phyloP scores from a whole-genome alignment of 169 alveolate genomes.

The Eimeria necatrix region DNA sequence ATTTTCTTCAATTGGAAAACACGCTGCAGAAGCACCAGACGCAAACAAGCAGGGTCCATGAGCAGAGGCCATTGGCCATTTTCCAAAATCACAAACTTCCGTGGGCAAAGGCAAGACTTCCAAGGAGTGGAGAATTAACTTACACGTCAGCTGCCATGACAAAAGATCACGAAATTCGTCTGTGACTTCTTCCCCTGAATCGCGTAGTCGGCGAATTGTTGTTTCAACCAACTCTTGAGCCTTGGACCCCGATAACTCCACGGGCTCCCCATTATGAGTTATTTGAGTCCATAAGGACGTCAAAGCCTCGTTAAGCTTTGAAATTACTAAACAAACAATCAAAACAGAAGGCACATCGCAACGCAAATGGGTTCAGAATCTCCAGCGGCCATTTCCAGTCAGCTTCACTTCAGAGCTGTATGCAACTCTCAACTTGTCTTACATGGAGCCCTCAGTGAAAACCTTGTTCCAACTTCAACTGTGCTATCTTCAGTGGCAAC shows the following conservation, averaged over 20 bases:
- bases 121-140: not conserved
- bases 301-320: constrained; percentile 8
- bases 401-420: not conserved
- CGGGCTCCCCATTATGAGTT: constrained; percentile 5
- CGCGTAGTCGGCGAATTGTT: not conserved
- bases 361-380: not conserved
- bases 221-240: constrained; percentile 33
- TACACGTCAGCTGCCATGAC: constrained; percentile 47
- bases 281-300: constrained; percentile 39
- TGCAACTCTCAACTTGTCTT: not conserved
- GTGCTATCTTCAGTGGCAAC: not conserved
- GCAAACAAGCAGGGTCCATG: not conserved
- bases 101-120: not conserved
- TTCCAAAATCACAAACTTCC: too few species aligned
- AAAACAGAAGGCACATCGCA: too few species aligned
- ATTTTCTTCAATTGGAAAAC: constrained; percentile 7
- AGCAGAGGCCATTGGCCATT: not conserved
- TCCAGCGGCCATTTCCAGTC: not conserved
- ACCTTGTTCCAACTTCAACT: not conserved
- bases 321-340: constrained; percentile 29
- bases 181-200: constrained; percentile 16
- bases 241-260: not conserved
- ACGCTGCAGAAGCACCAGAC: constrained; percentile 30
- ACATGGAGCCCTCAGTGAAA: not conserved
- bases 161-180: not conserved